Evolutionary conservation across 1,284 basidiomycete species (phyloP).

Genomic region (Hymenochaete sp.): DNA sequence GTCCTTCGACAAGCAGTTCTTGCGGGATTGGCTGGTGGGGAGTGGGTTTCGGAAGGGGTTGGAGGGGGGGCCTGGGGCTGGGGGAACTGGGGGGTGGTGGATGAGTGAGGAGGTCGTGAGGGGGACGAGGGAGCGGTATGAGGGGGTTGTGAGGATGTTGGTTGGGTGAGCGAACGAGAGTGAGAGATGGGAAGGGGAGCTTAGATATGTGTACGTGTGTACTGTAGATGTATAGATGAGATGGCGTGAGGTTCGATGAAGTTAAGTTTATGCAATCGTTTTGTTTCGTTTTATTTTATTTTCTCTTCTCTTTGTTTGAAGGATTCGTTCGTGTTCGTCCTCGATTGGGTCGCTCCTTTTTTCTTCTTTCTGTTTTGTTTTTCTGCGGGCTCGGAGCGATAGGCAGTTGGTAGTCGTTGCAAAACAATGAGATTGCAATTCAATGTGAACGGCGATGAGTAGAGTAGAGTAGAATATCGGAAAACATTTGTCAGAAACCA

Average conservation of each 20-base stretch:
- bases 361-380: no score
- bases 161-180: conserved; percentile 29
- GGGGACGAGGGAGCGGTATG: conserved; percentile 72
- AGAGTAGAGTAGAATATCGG: no score
- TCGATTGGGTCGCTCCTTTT: no score
- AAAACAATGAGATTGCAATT: no score
- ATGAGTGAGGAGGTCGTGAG: conserved; percentile 71
- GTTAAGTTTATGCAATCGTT: neutral
- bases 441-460: no score
- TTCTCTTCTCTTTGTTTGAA: neutral
- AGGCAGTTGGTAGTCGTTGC: no score
- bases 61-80: conserved; percentile 63
- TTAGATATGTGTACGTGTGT: neutral
- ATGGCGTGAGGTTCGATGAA: neutral
- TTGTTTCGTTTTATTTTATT: neutral
- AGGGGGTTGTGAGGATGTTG: conserved; percentile 67
- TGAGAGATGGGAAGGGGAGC: neutral
- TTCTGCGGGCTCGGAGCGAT: no score
- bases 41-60: conserved; percentile 73
- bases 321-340: no score
- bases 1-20: conserved; percentile 96
- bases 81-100: conserved; percentile 60
- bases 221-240: neutral
- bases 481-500: no score
- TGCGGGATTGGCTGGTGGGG: conserved; percentile 81